Evolutionary conservation across 1,284 basidiomycete species (phyloP).

Genomic region (Sporisorium sorghi): DNA sequence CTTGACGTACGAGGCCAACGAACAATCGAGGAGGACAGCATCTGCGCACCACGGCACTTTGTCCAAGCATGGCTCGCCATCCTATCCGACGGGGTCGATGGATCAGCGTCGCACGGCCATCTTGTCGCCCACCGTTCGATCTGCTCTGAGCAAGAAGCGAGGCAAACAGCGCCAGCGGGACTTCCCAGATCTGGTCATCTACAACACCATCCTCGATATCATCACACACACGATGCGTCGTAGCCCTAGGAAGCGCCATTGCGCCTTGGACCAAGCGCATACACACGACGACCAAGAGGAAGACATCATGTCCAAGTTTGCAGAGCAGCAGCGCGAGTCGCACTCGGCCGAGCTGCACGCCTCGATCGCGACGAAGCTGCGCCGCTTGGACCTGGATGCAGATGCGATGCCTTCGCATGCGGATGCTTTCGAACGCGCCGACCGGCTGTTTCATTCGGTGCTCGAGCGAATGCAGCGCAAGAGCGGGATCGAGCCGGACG

Average conservation of each 20-base stretch:
- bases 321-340: slow-evolving; percentile 23
- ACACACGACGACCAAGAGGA: slow-evolving; percentile 20
- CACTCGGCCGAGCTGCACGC: slow-evolving; percentile 22
- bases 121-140: slow-evolving; percentile 9
- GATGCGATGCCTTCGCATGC: slow-evolving; percentile 28
- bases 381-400: slow-evolving; percentile 28
- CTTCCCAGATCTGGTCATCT: slow-evolving; percentile 44
- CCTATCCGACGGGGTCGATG: not conserved
- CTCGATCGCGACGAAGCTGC: slow-evolving; percentile 30
- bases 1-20: slow-evolving; percentile 36
- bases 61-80: not conserved
- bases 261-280: not conserved
- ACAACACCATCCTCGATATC: slow-evolving; percentile 47
- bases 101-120: slow-evolving; percentile 14
- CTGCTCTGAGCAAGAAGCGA: not conserved
- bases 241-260: slow-evolving; percentile 8
- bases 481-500: slow-evolving; percentile 34
- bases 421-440: slow-evolving; percentile 28
- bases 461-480: slow-evolving; percentile 45
- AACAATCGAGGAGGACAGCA: slow-evolving; percentile 17
- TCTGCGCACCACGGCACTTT: not conserved
- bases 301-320: slow-evolving; percentile 14
- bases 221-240: slow-evolving; percentile 35
- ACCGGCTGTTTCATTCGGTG: slow-evolving; percentile 43
- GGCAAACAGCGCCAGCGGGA: slow-evolving; percentile 8